Percentiles rank a stretch among this genome's conserved stretches.
phyloP scores from a whole-genome alignment of 2,329 filamentous ascomycete genomes.

The Alternaria solani region DNA sequence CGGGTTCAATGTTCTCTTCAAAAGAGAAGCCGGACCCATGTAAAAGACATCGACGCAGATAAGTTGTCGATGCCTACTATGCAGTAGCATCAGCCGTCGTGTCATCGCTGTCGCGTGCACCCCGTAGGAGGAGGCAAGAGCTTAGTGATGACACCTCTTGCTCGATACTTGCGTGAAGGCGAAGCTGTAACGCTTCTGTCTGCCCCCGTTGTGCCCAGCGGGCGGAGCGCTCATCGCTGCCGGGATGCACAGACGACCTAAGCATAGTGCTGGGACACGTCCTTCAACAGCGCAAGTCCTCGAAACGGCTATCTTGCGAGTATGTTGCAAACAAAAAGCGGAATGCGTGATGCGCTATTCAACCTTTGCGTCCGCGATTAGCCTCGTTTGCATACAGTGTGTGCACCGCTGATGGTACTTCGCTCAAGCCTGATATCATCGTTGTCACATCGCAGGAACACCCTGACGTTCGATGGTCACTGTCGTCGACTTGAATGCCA shows the following conservation, averaged over 20 bases:
- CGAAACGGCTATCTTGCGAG: not conserved
- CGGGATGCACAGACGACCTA: not conserved
- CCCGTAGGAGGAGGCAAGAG: not conserved
- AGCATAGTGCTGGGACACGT: not conserved
- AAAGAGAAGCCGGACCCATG: not conserved
- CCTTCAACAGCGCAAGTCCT: not conserved
- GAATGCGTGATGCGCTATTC: not conserved
- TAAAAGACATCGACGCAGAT: not conserved
- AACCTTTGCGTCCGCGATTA: not conserved
- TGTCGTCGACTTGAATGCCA: not conserved
- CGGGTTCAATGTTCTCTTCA: not conserved
- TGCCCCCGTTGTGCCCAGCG: not conserved
- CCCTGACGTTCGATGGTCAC: not conserved
- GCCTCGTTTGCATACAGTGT: not conserved
- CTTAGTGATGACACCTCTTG: not conserved
- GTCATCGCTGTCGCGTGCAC: not conserved
- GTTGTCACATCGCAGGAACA: not conserved
- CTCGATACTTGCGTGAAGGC: not conserved
- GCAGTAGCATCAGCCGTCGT: not conserved
- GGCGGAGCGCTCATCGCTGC: not conserved
- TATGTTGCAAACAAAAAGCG: not conserved
- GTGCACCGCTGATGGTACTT: not conserved
- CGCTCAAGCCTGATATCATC: not conserved
- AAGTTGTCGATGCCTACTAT: not conserved
- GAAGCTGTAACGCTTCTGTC: not conserved